Evolutionary conservation across 164 flowering plant species (phyloP), one percentile per base, ranked within the genome.

Genomic region (Berberis thunbergii): DNA sequence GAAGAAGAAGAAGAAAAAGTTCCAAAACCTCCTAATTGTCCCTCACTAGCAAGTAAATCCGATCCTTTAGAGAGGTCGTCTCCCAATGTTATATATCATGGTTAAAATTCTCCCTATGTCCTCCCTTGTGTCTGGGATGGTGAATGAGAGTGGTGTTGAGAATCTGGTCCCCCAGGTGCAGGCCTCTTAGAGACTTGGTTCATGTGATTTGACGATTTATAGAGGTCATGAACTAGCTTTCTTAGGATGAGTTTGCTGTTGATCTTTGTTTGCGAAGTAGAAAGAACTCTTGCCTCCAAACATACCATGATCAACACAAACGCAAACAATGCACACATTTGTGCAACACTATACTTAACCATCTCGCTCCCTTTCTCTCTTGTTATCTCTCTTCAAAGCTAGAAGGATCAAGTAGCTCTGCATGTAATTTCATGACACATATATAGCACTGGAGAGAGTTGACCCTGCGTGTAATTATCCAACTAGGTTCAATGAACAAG

Each of bases 81-180:
- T 26, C 26, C 26, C 26, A 26, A 26, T 26, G 26, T 26, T 26
- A 26, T 26, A 26, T 26, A 26, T 26, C 26, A 26, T 26, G 26
- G 26, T 26, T 26, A 26, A 26, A 26, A 26, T 26, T 26, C 26
- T 26, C 26, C 26, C 26, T 26, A 26, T 26, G 26, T 26, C 26
- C 26, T 26, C 26, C 26, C 26, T 26, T 26, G 26, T 26, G 26
- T 26, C 11, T 57, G 43, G 8, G n/a, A 6, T 13, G 56, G 63
- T 0, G 56, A 43, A 10, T 7, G 69, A 59, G 13, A 41, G 54
- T 66, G 63, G 44, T 66, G 69, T 13, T 66, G 69, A 13, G 56
- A 52, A 43, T 66, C 69, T 4, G 62, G 63, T 52, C 58, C 63
- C 11, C 57, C 62, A n/a, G 62, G 69, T 40, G 60, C 38, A 49